A percentile compares a stretch with the other conserved stretches of the same genome.
These are phyloP conservation scores for Wickerhamia fluorescens DNA, from an alignment of 805 yeast species.

Conservation along the genomic window DNA sequence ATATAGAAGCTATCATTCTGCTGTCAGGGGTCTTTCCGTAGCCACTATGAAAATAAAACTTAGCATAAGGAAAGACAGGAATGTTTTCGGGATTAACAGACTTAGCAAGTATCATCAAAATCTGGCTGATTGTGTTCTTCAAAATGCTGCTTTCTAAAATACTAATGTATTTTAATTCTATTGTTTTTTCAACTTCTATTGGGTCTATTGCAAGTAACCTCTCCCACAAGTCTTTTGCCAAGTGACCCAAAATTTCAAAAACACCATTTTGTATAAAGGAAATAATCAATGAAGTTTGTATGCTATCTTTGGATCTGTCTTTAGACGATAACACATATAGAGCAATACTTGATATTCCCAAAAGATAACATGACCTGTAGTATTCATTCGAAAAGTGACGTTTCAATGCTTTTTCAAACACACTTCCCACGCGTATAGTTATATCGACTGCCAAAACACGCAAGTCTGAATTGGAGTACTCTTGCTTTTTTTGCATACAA, in stretches of 20 bases:
- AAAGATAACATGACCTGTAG: conserved; percentile 18
- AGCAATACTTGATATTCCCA: conserved; percentile 31
- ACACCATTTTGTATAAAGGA: conserved; percentile 49
- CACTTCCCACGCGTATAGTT: conserved; percentile 23
- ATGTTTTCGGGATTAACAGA: conserved; percentile 31
- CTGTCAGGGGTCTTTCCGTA: conserved; percentile 8
- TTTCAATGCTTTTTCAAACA: conserved; percentile 20
- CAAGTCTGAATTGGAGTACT: conserved; percentile 18
- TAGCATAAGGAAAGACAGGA: conserved; percentile 35
- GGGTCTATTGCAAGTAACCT: conserved; percentile 11
- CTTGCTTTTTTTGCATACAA: conserved; percentile 44
- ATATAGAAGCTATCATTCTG: conserved; percentile 17
- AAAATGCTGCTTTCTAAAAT: conserved; percentile 29
- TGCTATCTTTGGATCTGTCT: conserved; percentile 15
- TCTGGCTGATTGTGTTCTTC: conserved; percentile 36
- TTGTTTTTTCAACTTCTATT: conserved; percentile 13
- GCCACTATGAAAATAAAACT: conserved; percentile 7
- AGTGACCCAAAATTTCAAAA: conserved; percentile 24
- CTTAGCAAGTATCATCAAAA: conserved; percentile 40
- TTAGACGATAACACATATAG: conserved; percentile 20
- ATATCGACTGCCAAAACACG: conserved; percentile 37
- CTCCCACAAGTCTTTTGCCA: conserved; percentile 17
- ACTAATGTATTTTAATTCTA: conserved; percentile 26
- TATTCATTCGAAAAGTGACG: conserved; percentile 12
- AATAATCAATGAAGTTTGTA: conserved; percentile 37